Evolutionary conservation across 2,329 filamentous ascomycete genomes (phyloP).

Genomic region (Penicillium sp.): DNA sequence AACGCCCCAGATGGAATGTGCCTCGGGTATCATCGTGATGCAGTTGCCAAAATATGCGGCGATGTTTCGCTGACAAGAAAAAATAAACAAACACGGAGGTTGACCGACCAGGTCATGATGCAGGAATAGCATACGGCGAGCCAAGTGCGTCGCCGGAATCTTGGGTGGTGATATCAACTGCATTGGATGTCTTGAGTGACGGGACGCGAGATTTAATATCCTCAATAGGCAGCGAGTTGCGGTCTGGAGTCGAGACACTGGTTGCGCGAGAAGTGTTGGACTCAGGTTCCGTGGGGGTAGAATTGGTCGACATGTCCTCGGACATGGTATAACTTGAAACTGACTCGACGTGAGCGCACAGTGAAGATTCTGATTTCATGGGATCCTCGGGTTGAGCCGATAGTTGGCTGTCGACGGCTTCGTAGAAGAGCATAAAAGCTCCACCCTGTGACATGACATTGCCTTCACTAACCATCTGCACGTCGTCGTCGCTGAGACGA

Average conservation of each 20-base stretch:
- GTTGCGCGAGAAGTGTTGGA: slow-evolving; percentile 30
- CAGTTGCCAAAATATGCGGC: slow-evolving; percentile 1
- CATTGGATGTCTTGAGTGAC: slow-evolving; percentile 1
- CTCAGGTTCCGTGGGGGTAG: slow-evolving; percentile 27
- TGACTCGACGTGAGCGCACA: slow-evolving; percentile 16
- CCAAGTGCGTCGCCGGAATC: neutral
- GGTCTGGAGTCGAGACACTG: slow-evolving; percentile 26
- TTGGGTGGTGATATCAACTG: neutral
- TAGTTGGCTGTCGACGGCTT: slow-evolving; percentile 57
- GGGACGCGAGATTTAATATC: slow-evolving; percentile 6
- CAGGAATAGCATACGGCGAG: slow-evolving; percentile 8
- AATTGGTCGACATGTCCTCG: slow-evolving; percentile 28
- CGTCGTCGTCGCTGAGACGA: slow-evolving; percentile 85
- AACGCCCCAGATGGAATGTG: slow-evolving; percentile 4
- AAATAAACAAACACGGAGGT: neutral
- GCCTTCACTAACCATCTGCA: slow-evolving; percentile 69
- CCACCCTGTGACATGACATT: slow-evolving; percentile 72
- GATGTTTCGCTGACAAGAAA: neutral
- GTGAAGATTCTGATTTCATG: slow-evolving; percentile 3
- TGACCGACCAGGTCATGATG: slow-evolving; percentile 2
- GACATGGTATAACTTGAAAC: slow-evolving; percentile 21
- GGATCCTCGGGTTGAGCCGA: neutral
- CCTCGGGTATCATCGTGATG: slow-evolving; percentile 11
- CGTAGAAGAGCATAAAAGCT: slow-evolving; percentile 98
- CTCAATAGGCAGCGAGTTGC: slow-evolving; percentile 8